These are phyloP conservation scores for Penicillium antarcticum DNA, from an alignment of 495 filamentous ascomycete genomes.

Conservation along the genomic window DNA sequence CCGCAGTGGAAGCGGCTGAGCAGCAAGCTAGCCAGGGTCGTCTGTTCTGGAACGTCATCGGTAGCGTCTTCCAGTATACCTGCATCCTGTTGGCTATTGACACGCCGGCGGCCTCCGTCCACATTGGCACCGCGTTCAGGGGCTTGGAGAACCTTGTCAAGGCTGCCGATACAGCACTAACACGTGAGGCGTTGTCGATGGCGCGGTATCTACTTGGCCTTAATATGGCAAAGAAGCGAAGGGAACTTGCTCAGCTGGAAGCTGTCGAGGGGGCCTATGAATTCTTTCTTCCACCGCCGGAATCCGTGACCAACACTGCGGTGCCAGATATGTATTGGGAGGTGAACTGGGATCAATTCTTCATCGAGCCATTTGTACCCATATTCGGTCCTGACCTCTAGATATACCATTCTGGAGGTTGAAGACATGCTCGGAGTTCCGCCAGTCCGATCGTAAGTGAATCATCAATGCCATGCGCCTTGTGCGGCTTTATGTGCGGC, in stretches of 20 bases:
- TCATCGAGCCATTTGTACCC: slow-evolving; percentile 27
- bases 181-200: slow-evolving; percentile 28
- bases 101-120: slow-evolving; percentile 17
- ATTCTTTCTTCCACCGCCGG: slow-evolving; percentile 11
- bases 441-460: neutral
- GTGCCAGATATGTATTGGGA: slow-evolving; percentile 20
- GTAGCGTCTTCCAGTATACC: slow-evolving; percentile 26
- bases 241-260: slow-evolving; percentile 26
- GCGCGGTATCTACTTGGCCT: slow-evolving; percentile 28
- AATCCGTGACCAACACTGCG: slow-evolving; percentile 5
- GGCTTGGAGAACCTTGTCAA: slow-evolving; percentile 27
- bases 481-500: too few species aligned
- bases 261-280: slow-evolving; percentile 25
- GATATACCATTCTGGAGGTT: slow-evolving; percentile 1
- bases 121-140: slow-evolving; percentile 23
- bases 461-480: too few species aligned
- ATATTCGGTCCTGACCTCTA: slow-evolving; percentile 21
- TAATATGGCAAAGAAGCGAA: slow-evolving; percentile 28
- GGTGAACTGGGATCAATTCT: slow-evolving; percentile 28
- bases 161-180: slow-evolving; percentile 25
- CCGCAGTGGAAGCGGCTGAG: slow-evolving; percentile 22
- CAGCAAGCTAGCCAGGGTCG: slow-evolving; percentile 23
- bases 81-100: slow-evolving; percentile 3
- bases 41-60: slow-evolving; percentile 33
- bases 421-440: too few species aligned